Conservation (phyloP, 345 rosid species). For the Acer yangbiense region DNA sequence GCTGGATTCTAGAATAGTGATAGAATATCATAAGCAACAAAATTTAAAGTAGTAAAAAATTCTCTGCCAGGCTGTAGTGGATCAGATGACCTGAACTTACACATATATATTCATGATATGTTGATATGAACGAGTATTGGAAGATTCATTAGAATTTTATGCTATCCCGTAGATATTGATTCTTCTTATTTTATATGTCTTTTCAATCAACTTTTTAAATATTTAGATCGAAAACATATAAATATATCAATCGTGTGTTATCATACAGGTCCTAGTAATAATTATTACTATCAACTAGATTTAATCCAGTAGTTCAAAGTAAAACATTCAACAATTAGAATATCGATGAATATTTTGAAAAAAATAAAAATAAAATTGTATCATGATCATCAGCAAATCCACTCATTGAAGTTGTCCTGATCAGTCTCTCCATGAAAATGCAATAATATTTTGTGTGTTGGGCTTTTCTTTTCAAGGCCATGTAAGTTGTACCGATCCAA, state of each 20-base stretch:
- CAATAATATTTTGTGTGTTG: neutral
- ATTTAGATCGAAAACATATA: neutral
- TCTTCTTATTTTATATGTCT: neutral
- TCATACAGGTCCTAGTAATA: too few species aligned
- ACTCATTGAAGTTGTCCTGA: too few species aligned
- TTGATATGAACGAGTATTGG: neutral
- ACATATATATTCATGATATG: neutral
- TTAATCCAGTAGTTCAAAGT: too few species aligned
- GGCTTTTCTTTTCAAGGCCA: neutral
- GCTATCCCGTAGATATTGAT: conserved; percentile 14
- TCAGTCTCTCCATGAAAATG: too few species aligned
- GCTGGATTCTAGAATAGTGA: neutral
- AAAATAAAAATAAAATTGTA: too few species aligned
- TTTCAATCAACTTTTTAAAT: conserved; percentile 1
- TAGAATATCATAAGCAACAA: neutral
- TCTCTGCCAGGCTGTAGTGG: conserved; percentile 27
- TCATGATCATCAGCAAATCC: too few species aligned
- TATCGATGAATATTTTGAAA: too few species aligned
- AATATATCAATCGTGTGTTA: too few species aligned
- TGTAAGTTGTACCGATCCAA: neutral
- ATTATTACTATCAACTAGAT: too few species aligned
- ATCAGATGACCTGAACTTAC: neutral
- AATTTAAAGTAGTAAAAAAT: conserved; percentile 22
- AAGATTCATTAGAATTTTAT: conserved; percentile 11
- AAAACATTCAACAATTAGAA: too few species aligned